Base-by-base conservation (phyloP, 2,329 filamentous ascomycete genomes). In the Ploettnerulaceae sp. region DNA sequence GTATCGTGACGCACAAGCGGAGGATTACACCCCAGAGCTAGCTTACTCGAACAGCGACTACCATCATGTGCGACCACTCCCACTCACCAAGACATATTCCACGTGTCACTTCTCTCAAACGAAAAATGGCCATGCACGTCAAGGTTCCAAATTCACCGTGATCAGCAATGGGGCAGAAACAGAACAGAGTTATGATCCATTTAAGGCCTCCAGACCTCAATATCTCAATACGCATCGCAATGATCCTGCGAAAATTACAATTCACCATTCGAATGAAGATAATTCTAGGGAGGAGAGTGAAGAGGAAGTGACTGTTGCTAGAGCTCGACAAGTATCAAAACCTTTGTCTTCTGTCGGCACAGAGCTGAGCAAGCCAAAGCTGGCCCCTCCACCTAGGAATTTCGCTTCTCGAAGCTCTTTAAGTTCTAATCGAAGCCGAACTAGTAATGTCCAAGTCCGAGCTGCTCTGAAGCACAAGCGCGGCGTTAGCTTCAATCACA, bases 41-140 rank as follows among this genome's bases (percentile, higher is more conserved):
- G 79, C 79, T n/a, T 86, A 93, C 62, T 95, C 91, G 1, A 77
- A 84, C 46, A 95, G 89, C 66, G 91, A 97, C 61, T 93, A 94
- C 58, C 91, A 96, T 60, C 89, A 94, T 60, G 76, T 86, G 28
- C 74, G 73, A 46, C 77, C 79, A 8, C 66, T 70, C 0, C 67
- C 71, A 21, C 77, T 79, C 71, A 76, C 73, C 52, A 81, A 76
- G 58, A 75, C 77, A 35, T 71, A 80, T 38, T 81, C 79, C 0
- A 83, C 80, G 0, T 74, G 77, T 51, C 71, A 82, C 52, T 84
- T 84, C 59, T 69, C 69, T 2, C 69, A 73, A 41, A 62, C 66
- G 41, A 69, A 64, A 21, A 71, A 69, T 45, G 72, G 74, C 3
- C 71, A 75, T 53, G 71, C 72, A 18, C 69, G 76, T 41, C 76